Evolutionary conservation across 208 protist species (phyloP).

Genomic region (Porcisia hertigi): DNA sequence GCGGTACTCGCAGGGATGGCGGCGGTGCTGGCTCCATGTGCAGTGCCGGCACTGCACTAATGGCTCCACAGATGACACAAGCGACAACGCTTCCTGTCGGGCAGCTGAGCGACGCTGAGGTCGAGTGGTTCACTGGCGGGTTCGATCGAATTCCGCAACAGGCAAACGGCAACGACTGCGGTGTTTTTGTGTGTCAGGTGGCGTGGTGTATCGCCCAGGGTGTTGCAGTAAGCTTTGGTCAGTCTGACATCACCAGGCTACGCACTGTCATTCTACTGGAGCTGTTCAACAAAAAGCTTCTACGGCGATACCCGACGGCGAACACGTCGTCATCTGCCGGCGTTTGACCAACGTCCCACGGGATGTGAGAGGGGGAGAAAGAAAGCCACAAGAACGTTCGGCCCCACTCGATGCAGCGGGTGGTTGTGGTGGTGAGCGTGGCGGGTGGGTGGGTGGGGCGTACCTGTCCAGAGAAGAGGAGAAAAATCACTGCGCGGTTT

Average conservation of each 20-base stretch:
- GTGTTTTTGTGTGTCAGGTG: slow-evolving; percentile 79
- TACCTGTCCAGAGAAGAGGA: too few relatives aligned
- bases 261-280: slow-evolving; percentile 66
- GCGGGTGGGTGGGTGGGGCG: too few relatives aligned
- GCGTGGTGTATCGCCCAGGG: slow-evolving; percentile 72
- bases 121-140: slow-evolving; percentile 44
- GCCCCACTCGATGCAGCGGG: too few relatives aligned
- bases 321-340: slow-evolving; percentile 41
- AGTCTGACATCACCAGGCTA: slow-evolving; percentile 42
- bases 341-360: slow-evolving; percentile 14
- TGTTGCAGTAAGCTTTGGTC: slow-evolving; percentile 54
- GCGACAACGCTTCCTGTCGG: slow-evolving; percentile 17
- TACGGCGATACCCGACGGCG: slow-evolving; percentile 56
- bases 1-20: not conserved
- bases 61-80: slow-evolving; percentile 3
- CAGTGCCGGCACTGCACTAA: not conserved
- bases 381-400: not conserved
- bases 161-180: slow-evolving; percentile 75
- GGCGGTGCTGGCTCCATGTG: not conserved
- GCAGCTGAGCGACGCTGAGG: slow-evolving; percentile 28
- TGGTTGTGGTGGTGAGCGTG: too few relatives aligned
- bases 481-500: too few relatives aligned
- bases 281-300: slow-evolving; percentile 43
- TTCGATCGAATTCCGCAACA: slow-evolving; percentile 64
- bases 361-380: not conserved